Percentiles rank a stretch among this genome's conserved stretches.
Conservation (phyloP, 2,329 filamentous ascomycete species). For the Xylaria multiplex region DNA sequence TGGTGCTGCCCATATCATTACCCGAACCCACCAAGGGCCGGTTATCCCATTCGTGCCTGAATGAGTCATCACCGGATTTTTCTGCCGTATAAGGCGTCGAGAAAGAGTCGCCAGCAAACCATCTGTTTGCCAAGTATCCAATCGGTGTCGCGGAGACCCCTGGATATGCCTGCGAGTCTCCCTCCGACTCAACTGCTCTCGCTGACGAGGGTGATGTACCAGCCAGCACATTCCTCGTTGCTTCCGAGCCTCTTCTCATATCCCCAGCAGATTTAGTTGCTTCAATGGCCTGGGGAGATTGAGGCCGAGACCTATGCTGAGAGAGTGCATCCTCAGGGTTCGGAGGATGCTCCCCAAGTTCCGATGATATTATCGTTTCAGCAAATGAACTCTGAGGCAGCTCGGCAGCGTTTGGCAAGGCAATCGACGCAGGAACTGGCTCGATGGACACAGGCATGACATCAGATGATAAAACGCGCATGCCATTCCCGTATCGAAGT, state of each 20-base stretch:
- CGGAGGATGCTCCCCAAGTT: conserved; percentile 35
- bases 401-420: conserved; percentile 35
- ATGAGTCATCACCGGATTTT: conserved; percentile 55
- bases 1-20: conserved; percentile 38
- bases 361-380: conserved; percentile 33
- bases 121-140: conserved; percentile 66
- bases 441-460: conserved; percentile 49
- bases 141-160: conserved; percentile 57
- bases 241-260: conserved; percentile 30
- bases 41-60: conserved; percentile 53
- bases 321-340: conserved; percentile 39
- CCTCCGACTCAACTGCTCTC: conserved; percentile 37
- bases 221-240: conserved; percentile 31
- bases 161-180: conserved; percentile 45
- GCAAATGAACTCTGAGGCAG: conserved; percentile 34
- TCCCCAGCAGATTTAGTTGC: conserved; percentile 17
- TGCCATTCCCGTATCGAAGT: conserved; percentile 62
- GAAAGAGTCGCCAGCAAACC: conserved; percentile 64
- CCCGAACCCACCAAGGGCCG: conserved; percentile 8
- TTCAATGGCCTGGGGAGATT: conserved; percentile 40
- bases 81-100: conserved; percentile 58
- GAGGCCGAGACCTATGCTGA: conserved; percentile 37
- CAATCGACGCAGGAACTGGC: conserved; percentile 44
- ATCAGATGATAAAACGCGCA: conserved; percentile 63
- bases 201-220: conserved; percentile 43